phyloP scores from a whole-genome alignment of 2,329 filamentous ascomycete genomes.

The Plenodomus tracheiphilus region DNA sequence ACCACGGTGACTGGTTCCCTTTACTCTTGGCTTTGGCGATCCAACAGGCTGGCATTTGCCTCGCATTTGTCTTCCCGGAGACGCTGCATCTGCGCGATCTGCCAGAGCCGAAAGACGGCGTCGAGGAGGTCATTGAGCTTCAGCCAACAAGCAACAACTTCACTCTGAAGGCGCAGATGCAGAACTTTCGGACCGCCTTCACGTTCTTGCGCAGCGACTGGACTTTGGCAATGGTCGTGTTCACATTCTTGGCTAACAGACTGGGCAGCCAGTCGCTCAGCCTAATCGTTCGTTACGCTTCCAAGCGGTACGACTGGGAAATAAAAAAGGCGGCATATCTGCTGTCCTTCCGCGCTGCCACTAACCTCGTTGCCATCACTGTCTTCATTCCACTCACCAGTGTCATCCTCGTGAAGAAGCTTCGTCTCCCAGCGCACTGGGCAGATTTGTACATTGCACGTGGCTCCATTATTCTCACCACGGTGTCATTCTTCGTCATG shows the following conservation, averaged over 20 bases:
- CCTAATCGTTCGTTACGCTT: conserved; percentile 57
- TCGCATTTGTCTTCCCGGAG: conserved; percentile 39
- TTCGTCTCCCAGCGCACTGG: conserved; percentile 42
- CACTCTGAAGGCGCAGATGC: conserved; percentile 33
- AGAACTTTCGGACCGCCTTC: conserved; percentile 44
- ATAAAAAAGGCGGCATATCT: conserved; percentile 48
- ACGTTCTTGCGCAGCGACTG: conserved; percentile 47
- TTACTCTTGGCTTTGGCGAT: conserved; percentile 35
- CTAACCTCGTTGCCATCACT: conserved; percentile 53
- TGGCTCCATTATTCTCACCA: conserved; percentile 49
- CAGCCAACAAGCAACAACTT: conserved; percentile 17
- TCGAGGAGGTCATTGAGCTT: conserved; percentile 20
- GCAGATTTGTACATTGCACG: conserved; percentile 54
- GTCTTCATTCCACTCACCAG: conserved; percentile 50
- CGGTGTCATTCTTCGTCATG: conserved; percentile 51
- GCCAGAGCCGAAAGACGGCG: conserved; percentile 26
- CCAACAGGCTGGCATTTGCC: conserved; percentile 27
- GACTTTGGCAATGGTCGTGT: conserved; percentile 47
- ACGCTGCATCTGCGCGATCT: conserved; percentile 40
- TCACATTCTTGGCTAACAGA: conserved; percentile 54
- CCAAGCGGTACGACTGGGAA: conserved; percentile 55
- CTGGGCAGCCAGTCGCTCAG: conserved; percentile 52
- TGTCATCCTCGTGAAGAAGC: conserved; percentile 42
- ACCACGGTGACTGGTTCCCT: conserved; percentile 38
- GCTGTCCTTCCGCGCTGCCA: conserved; percentile 52